phyloP scores from a whole-genome alignment of 2,329 filamentous ascomycete genomes.

The Beauveria rudraprayagi region DNA sequence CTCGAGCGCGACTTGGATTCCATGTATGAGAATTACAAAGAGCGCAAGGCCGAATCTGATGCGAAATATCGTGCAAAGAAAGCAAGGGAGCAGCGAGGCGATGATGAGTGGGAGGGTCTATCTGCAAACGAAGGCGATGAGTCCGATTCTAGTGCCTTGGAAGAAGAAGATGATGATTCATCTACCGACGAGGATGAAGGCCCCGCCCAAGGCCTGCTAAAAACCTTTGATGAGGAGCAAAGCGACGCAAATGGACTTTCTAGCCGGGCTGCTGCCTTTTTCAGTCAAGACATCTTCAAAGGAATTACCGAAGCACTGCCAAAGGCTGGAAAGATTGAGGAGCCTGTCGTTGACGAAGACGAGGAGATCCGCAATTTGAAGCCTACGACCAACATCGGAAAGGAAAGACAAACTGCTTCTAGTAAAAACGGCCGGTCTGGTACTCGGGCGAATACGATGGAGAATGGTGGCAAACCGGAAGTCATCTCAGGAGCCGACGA shows the following conservation, averaged over 20 bases:
- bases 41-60: constrained; percentile 69
- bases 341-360: constrained; percentile 27
- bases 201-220: constrained; percentile 24
- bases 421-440: constrained; percentile 19
- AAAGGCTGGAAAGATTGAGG: constrained; percentile 23
- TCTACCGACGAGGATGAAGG: constrained; percentile 27
- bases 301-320: constrained; percentile 61
- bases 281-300: constrained; percentile 91
- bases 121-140: constrained; percentile 55
- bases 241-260: constrained; percentile 46
- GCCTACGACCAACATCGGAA: constrained; percentile 25
- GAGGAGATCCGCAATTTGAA: constrained; percentile 17
- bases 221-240: constrained; percentile 30
- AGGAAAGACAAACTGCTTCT: constrained; percentile 8
- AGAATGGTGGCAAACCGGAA: constrained; percentile 47
- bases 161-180: constrained; percentile 40
- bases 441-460: constrained; percentile 22
- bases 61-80: constrained; percentile 89
- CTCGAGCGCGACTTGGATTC: constrained; percentile 79
- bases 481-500: constrained; percentile 44
- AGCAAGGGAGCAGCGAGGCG: constrained; percentile 68
- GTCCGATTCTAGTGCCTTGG: constrained; percentile 54
- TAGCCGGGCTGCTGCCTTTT: constrained; percentile 79
- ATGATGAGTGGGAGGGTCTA: constrained; percentile 89
- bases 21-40: constrained; percentile 81